These are phyloP conservation scores for Tetrahymena thermophila DNA, from an alignment of 73 alveolate genomes.

Conservation along the genomic window DNA sequence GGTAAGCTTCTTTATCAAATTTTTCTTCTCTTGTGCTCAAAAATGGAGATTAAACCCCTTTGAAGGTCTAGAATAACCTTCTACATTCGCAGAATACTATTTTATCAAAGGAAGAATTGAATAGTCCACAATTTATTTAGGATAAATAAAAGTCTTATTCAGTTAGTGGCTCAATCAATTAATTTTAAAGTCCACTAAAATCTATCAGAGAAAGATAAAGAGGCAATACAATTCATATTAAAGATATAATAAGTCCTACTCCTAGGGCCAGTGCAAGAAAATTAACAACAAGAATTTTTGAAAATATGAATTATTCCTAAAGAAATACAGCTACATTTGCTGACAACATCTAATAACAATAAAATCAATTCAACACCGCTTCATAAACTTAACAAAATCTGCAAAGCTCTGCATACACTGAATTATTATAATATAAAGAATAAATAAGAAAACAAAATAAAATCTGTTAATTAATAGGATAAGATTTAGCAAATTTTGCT, in stretches of 20 bases:
- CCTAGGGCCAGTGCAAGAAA: not conserved
- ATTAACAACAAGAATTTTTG: not conserved
- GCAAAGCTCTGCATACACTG: not conserved
- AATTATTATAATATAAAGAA: not conserved
- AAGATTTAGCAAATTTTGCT: not conserved
- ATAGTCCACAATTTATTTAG: not conserved
- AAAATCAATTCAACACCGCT: not conserved
- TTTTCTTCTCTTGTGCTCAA: not conserved
- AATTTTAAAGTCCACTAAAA: not conserved
- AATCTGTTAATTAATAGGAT: not conserved
- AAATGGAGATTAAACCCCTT: not conserved
- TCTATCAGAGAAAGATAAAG: not conserved
- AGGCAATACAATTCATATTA: not conserved
- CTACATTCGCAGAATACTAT: not conserved
- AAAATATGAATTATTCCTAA: not conserved
- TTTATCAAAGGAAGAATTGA: not conserved
- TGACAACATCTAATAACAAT: not conserved
- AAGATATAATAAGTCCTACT: not conserved
- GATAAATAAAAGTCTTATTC: not conserved
- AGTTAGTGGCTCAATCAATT: not conserved
- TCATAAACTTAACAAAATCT: not conserved
- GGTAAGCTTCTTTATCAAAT: not conserved
- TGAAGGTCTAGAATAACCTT: not conserved
- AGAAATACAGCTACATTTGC: not conserved
- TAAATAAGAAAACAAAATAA: not conserved